Conservation (phyloP, 2,329 filamentous ascomycete genomes). For the Colletotrichum aenigma region DNA sequence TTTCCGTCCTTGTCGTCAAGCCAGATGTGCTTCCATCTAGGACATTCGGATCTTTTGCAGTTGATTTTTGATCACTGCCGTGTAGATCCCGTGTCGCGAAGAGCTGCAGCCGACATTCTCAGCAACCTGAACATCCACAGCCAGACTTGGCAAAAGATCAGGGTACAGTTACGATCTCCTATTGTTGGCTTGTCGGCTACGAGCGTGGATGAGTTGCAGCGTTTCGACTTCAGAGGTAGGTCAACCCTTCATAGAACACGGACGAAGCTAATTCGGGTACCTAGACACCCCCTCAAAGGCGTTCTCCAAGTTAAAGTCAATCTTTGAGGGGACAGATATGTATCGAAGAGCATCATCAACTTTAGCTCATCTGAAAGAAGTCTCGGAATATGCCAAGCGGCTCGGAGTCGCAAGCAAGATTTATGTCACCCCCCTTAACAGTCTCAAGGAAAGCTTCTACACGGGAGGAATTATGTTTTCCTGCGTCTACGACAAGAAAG, state of each 20-base stretch:
- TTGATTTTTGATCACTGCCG: slow-evolving; percentile 90
- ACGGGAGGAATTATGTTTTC: slow-evolving; percentile 86
- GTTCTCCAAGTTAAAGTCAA: slow-evolving; percentile 60
- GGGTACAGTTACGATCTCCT: slow-evolving; percentile 80
- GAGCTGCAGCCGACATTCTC: slow-evolving; percentile 79
- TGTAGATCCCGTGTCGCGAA: slow-evolving; percentile 71
- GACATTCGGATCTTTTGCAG: slow-evolving; percentile 85
- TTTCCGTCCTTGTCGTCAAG: slow-evolving; percentile 76
- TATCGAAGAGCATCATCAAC: slow-evolving; percentile 77
- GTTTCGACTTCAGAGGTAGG: slow-evolving; percentile 86
- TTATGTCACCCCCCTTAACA: slow-evolving; percentile 84
- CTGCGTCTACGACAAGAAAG: slow-evolving; percentile 85
- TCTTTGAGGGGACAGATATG: slow-evolving; percentile 68
- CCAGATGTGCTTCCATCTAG: slow-evolving; percentile 87
- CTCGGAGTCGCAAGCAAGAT: slow-evolving; percentile 79
- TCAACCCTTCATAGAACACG: background rate
- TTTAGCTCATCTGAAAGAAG: slow-evolving; percentile 79
- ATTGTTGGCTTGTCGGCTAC: slow-evolving; percentile 84
- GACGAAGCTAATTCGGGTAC: background rate
- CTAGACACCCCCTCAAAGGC: slow-evolving; percentile 62
- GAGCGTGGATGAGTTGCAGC: slow-evolving; percentile 85
- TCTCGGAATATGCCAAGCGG: slow-evolving; percentile 77
- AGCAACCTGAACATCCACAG: slow-evolving; percentile 86
- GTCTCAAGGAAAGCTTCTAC: slow-evolving; percentile 92
- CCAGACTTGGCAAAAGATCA: slow-evolving; percentile 82